Evolutionary conservation across 179 eudicot genomes (phyloP).

Genomic region (Corrigiola litoralis): DNA sequence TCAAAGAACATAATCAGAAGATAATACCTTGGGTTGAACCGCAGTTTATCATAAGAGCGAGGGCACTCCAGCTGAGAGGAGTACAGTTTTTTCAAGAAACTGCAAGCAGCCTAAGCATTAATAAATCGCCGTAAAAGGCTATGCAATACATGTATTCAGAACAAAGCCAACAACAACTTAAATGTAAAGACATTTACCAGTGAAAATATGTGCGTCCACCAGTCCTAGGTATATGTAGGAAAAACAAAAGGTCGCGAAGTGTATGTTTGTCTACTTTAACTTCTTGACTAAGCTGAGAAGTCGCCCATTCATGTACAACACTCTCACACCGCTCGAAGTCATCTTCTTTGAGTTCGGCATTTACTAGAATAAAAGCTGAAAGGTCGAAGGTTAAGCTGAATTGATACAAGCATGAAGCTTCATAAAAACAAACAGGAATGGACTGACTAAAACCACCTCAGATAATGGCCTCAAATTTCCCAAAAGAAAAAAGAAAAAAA

Average conservation of each 20-base stretch:
- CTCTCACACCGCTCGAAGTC: constrained; percentile 54
- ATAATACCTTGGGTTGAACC: constrained; percentile 75
- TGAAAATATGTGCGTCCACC: constrained; percentile 91
- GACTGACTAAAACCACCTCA: no score
- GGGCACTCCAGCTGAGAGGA: constrained; percentile 72
- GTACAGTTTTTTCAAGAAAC: constrained; percentile 83
- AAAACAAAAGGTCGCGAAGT: constrained; percentile 67
- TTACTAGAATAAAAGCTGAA: constrained; percentile 25
- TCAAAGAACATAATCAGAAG: no score
- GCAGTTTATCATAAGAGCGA: constrained; percentile 90
- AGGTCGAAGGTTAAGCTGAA: not conserved
- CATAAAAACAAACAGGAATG: no score
- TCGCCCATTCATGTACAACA: constrained; percentile 69
- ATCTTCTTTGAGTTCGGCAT: constrained; percentile 31
- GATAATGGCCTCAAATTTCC: no score
- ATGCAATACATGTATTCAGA: not conserved
- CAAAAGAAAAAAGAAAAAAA: no score
- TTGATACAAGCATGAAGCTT: not conserved
- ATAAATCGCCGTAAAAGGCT: not conserved
- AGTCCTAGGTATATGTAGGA: constrained; percentile 90
- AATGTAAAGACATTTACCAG: constrained; percentile 46
- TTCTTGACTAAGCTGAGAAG: constrained; percentile 49
- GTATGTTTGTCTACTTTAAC: constrained; percentile 57
- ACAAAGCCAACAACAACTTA: not conserved
- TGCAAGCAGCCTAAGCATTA: constrained; percentile 27